phyloP scores from a whole-genome alignment of 176 grass and related monocot species.

The Oryza officinalis region DNA sequence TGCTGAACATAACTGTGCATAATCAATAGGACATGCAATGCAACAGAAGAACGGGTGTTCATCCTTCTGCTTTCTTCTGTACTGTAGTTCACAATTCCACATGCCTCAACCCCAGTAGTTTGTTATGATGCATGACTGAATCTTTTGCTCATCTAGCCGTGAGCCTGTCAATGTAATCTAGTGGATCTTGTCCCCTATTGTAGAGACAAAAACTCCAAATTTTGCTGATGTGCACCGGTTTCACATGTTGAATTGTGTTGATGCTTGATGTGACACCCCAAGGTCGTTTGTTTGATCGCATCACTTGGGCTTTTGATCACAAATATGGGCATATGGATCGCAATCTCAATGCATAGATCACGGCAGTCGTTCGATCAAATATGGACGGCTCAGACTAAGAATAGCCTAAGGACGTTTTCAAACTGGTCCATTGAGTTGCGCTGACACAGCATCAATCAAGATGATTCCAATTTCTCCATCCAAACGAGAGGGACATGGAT shows the following conservation, averaged over 20 bases:
- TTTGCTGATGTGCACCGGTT: neutral
- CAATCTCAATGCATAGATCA: no score
- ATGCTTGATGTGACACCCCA: neutral
- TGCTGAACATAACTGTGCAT: slow-evolving; percentile 11
- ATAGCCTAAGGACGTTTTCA: no score
- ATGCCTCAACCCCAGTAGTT: neutral
- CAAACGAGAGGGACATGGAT: neutral
- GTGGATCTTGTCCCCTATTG: neutral
- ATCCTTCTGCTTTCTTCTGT: neutral
- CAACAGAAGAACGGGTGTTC: neutral
- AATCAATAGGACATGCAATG: neutral
- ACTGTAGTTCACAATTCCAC: neutral
- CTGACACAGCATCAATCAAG: no score
- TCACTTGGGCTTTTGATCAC: no score
- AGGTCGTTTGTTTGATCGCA: no score
- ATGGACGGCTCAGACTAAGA: no score
- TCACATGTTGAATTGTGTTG: neutral
- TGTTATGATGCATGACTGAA: neutral
- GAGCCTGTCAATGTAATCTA: neutral
- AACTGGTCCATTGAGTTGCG: no score
- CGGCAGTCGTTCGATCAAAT: no score
- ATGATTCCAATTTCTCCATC: neutral
- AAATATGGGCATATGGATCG: no score
- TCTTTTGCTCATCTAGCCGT: neutral
- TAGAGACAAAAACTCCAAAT: neutral